Conservation (phyloP, 2,329 filamentous ascomycete species). For the Colletotrichum orbiculare region DNA sequence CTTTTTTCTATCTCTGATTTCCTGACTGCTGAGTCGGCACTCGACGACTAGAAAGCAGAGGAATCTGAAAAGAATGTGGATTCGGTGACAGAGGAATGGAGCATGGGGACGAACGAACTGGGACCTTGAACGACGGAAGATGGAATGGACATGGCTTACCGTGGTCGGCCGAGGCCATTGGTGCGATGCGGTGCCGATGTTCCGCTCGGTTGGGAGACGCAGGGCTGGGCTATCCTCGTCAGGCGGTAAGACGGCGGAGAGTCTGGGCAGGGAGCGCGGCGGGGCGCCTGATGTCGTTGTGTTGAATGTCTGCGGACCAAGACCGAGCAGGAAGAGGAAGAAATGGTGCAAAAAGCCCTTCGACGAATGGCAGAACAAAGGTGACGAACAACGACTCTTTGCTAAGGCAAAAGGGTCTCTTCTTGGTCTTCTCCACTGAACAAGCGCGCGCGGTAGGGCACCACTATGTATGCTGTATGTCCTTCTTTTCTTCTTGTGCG, state of each 20-base stretch:
- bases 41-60: slow-evolving; percentile 1
- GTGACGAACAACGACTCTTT: slow-evolving; percentile 8
- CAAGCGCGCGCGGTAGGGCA: slow-evolving; percentile 34
- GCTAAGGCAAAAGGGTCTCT: slow-evolving; percentile 2
- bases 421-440: slow-evolving; percentile 27
- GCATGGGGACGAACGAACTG: slow-evolving; percentile 12
- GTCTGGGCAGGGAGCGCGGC: slow-evolving; percentile 28
- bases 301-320: no score
- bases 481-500: not conserved
- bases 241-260: slow-evolving; percentile 32
- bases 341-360: not conserved
- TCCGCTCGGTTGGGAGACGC: slow-evolving; percentile 22
- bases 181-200: slow-evolving; percentile 25
- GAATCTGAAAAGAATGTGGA: not conserved
- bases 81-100: slow-evolving; percentile 3
- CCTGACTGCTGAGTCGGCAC: slow-evolving; percentile 16
- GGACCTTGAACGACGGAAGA: slow-evolving; percentile 3
- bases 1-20: not conserved
- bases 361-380: slow-evolving; percentile 14
- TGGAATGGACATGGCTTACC: slow-evolving; percentile 35
- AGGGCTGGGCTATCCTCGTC: slow-evolving; percentile 2
- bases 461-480: slow-evolving; percentile 4
- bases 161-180: slow-evolving; percentile 25
- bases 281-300: not conserved
- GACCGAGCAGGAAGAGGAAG: not conserved